These are phyloP conservation scores for Olyra latifolia DNA, from an alignment of 176 grass and related monocot species.

Conservation along the genomic window DNA sequence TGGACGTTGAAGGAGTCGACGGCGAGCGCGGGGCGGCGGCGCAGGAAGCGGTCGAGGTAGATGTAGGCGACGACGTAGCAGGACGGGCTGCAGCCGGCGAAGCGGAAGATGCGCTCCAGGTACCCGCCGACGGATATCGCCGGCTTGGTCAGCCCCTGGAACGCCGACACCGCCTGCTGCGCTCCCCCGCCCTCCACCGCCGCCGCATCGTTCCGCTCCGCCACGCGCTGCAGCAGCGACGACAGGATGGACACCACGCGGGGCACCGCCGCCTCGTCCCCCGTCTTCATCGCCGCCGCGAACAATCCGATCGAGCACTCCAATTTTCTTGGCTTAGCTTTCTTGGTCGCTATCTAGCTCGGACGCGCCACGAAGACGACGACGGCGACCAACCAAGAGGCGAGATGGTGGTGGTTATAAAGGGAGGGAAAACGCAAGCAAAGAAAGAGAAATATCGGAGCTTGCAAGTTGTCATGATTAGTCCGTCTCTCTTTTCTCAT, in stretches of 20 bases:
- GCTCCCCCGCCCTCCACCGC: neutral
- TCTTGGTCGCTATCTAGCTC: neutral
- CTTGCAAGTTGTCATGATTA: conserved; percentile 38
- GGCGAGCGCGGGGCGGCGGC: conserved; percentile 60
- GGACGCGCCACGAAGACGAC: neutral
- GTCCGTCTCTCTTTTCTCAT: neutral
- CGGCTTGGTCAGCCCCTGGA: conserved; percentile 86
- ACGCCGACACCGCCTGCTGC: conserved; percentile 47
- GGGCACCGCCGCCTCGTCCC: conserved; percentile 56
- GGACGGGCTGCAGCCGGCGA: conserved; percentile 82
- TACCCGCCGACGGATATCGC: conserved; percentile 81
- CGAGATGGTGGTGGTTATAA: conserved; percentile 53
- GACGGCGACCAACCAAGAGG: neutral
- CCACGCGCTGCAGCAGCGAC: conserved; percentile 68
- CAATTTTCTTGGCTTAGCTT: neutral
- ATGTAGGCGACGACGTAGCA: conserved; percentile 96
- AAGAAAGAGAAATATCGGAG: neutral
- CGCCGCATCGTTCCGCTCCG: conserved; percentile 64
- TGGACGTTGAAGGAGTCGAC: conserved; percentile 98
- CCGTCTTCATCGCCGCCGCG: conserved; percentile 19
- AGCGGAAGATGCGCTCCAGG: conserved; percentile 97
- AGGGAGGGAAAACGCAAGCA: conserved; percentile 45
- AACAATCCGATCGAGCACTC: neutral
- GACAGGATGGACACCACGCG: conserved; percentile 83
- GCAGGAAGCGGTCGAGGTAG: conserved; percentile 94